phyloP scores from a whole-genome alignment of 2,329 filamentous ascomycete genomes.

The Rhexocercosporidium sp. region DNA sequence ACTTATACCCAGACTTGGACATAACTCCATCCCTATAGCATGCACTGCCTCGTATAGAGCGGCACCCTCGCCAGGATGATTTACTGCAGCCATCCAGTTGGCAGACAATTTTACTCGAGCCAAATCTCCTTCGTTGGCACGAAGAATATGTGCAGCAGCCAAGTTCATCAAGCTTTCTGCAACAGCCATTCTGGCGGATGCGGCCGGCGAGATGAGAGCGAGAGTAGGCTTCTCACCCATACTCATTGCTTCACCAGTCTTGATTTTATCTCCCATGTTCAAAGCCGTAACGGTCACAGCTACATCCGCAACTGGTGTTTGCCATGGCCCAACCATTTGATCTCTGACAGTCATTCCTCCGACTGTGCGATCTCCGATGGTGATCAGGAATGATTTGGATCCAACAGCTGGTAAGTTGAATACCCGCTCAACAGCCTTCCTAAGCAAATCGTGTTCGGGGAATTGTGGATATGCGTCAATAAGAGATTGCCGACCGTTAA shows the following conservation, averaged over 20 bases:
- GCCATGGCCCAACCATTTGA: conserved; percentile 97
- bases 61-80: conserved; percentile 89
- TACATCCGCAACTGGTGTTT: conserved; percentile 91
- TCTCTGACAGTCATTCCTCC: conserved; percentile 88
- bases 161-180: conserved; percentile 93
- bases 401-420: conserved; percentile 87
- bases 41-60: conserved; percentile 92
- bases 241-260: conserved; percentile 93
- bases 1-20: conserved; percentile 85
- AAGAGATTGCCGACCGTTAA: conserved; percentile 72
- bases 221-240: conserved; percentile 93
- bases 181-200: conserved; percentile 95
- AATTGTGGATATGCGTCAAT: conserved; percentile 54
- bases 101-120: conserved; percentile 86
- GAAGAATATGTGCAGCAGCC: conserved; percentile 71
- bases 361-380: conserved; percentile 91
- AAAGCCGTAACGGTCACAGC: conserved; percentile 89
- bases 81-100: conserved; percentile 99
- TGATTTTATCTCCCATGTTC: conserved; percentile 66
- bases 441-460: conserved; percentile 49
- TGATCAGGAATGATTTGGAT: conserved; percentile 97
- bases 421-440: conserved; percentile 78
- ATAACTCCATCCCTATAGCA: conserved; percentile 91
- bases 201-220: conserved; percentile 85
- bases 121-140: conserved; percentile 54